Base-by-base conservation (phyloP, 2,329 filamentous ascomycete species). In the Emericellopsis cladophorae region DNA sequence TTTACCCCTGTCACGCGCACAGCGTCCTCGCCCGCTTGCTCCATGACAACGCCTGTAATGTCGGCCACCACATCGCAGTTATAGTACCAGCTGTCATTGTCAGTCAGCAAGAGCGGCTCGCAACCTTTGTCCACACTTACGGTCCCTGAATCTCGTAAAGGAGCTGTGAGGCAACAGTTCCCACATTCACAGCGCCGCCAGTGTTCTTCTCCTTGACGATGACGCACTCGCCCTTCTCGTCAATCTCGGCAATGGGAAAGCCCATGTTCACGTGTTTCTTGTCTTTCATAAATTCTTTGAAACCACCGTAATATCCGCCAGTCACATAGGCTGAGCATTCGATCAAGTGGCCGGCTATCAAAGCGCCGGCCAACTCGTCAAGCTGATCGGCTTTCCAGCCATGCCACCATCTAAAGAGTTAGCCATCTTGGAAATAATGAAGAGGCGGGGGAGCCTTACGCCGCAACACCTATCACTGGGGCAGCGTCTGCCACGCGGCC, bases 291-390 rank as follows among this genome's bases (percentile, higher is more conserved):
- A 57, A 51, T 1, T 58, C 51, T 11, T 52, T 52, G 48, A 55
- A 73, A 1, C 70, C 73, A 0, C 70, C 61, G 44, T 74, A 77
- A 45, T 77, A 76, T 0, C 58, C 66, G 0, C 72, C 73, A 0
- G 68, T 70, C 3, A 68, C 68, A 41, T 77, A 77, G 1, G 66
- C 59, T 0, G 62, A 65, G 47, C 71, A 75, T 48, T 76, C 72
- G 33, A 74, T 72, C 6, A 74, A 49, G 51, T 75, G 69, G 1
- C 67, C 71, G 0, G 69, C 68, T 4, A 76, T 51, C 0, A 76
- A 50, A 0, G 68, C 57, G 0, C 67, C 66, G 0, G 72, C 73
- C 5, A 78, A 57, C 15, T 58, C 48, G 43, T 76, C 64, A 15
- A 78, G 56, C n/a, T 58, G 47, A 43, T 76, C 63, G 16, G 65